Evolutionary conservation across 148 eudicot genomes (phyloP).

Genomic region (Rhododendron griersonianum): DNA sequence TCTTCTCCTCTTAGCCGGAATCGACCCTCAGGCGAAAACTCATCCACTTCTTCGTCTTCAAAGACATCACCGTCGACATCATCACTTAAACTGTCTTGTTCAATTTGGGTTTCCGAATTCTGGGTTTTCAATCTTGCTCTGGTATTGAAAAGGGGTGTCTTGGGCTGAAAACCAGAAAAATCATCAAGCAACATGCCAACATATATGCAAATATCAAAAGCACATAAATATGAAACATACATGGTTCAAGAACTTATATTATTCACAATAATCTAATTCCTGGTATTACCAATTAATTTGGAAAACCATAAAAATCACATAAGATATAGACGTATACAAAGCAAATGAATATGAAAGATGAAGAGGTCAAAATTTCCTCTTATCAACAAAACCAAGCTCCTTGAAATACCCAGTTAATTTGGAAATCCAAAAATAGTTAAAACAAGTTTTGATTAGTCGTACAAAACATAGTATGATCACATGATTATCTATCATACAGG

Average conservation of each 20-base stretch:
- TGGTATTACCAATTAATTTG: background rate
- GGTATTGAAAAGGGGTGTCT: background rate
- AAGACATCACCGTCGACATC: slow-evolving; percentile 13
- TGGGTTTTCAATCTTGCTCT: slow-evolving; percentile 16
- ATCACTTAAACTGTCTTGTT: slow-evolving; percentile 15
- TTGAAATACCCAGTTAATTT: background rate
- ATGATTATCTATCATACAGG: background rate
- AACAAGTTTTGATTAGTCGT: background rate
- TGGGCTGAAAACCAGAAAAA: slow-evolving; percentile 3
- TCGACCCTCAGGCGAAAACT: slow-evolving; percentile 33
- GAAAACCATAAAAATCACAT: background rate
- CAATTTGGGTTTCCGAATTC: slow-evolving; percentile 15
- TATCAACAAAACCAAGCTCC: background rate
- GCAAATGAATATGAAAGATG: background rate
- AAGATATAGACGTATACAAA: background rate
- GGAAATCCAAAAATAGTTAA: background rate
- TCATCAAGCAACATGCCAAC: background rate
- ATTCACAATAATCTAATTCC: background rate
- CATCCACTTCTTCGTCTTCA: slow-evolving; percentile 38
- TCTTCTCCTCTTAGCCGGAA: slow-evolving; percentile 45
- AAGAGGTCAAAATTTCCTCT: background rate
- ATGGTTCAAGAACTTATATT: background rate
- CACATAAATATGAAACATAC: background rate
- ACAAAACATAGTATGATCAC: background rate
- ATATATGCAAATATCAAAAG: background rate